A percentile compares a stretch with the other conserved stretches of the same genome.
Evolutionary conservation across 73 alveolate species (phyloP).

Genomic region (Symbiodinium pilosum): DNA sequence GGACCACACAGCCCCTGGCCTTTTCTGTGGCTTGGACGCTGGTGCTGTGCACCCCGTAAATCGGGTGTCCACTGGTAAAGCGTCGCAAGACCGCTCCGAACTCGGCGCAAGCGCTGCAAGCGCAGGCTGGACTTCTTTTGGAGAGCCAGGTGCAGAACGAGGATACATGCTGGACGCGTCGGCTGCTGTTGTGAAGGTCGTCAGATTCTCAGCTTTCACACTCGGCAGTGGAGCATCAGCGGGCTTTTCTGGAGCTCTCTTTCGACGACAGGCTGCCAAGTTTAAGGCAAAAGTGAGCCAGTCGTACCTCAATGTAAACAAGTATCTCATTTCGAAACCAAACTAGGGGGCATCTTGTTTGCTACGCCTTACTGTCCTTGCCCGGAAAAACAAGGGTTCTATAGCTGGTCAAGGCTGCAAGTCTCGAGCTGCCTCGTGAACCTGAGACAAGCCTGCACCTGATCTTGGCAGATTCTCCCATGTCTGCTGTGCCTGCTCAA

Average conservation of each 20-base stretch:
- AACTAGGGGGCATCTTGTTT: no score
- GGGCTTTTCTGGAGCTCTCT: not conserved
- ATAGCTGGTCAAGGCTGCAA: not conserved
- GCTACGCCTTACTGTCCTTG: no score
- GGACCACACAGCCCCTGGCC: not conserved
- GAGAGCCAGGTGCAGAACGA: conserved; percentile 42
- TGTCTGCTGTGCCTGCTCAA: conserved; percentile 15
- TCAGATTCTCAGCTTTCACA: conserved; percentile 1
- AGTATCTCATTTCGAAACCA: no score
- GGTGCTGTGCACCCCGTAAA: no score
- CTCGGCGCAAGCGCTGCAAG: not conserved
- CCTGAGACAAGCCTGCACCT: conserved; percentile 4
- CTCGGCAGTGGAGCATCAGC: no score
- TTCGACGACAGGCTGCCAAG: not conserved
- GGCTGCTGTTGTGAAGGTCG: not conserved
- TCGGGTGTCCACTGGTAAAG: no score
- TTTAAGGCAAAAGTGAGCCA: not conserved
- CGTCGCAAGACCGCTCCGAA: not conserved
- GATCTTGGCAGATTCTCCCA: not conserved
- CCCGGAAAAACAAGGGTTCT: not conserved
- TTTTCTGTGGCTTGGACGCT: not conserved
- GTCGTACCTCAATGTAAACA: not conserved
- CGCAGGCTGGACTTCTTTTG: not conserved
- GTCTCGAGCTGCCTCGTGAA: conserved; percentile 55
- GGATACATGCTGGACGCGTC: no score